Evolutionary conservation across 352 stramenopile species (phyloP), one percentile per base, ranked within the genome.

Genomic region (Pythium rishiriense): DNA sequence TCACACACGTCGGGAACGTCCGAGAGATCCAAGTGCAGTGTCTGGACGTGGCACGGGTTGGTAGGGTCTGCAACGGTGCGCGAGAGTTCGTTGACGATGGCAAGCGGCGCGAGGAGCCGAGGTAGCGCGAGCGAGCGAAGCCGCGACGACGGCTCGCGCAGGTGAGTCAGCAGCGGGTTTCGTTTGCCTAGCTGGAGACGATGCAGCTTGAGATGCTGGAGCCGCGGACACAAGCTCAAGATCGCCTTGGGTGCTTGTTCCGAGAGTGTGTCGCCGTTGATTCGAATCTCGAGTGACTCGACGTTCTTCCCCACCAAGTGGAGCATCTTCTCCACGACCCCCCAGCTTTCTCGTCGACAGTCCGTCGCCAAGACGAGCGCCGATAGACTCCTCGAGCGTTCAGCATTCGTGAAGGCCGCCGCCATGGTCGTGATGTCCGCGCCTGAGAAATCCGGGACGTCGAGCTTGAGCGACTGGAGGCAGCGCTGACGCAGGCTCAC

Each of bases 1-100:
- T 54, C 51, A 15, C 33, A 31, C 1, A 66, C 42, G n/a, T 47
- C 21, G 26, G 24, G 10, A 5, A 66, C 26, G 21, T 60, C 59
- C 3, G 50, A 60, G 25, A 66, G 33, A 33, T 66, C 59, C 26
- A 66, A 14, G n/a, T 66, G 39, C n/a, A 66, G 41, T 15, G 43
- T 45, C 26, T 39, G 8, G 14, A 66, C 29, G 11, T 11, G 17
- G n/a, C 24, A 41, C 1, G 37, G 12, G 19, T 24, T 5, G 7
- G 15, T n/a, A 8, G n/a, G 31, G 8, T 64, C 10, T 2, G 49
- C 51, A 7, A 66, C 3, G 4, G 41, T 37, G 1, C 11, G 21
- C 0, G 59, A 31, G 12, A 66, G 31, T 5, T 55, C 31, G 24
- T 8, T 33, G 2, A 66, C 7, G 14, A 49, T 8, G 4, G 39